A percentile compares a stretch with the other conserved stretches of the same genome.
Evolutionary conservation across 2,329 filamentous ascomycete species (phyloP).

Genomic region (Epichloe elymi): DNA sequence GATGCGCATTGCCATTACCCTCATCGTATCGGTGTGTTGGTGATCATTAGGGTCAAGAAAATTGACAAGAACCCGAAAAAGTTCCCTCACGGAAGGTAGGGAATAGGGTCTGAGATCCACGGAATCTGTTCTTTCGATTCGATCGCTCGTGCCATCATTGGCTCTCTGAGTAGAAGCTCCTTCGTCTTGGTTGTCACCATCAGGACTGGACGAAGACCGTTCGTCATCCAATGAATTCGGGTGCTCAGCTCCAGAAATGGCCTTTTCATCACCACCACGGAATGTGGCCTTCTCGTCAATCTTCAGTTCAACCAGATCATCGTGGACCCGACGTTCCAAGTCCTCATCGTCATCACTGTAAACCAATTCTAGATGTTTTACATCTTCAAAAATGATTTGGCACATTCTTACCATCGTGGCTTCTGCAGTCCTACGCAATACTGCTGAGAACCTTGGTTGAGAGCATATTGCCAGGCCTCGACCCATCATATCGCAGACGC

Average conservation of each 20-base stretch:
- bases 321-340: constrained; percentile 52
- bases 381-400: constrained; percentile 88
- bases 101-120: constrained; percentile 75
- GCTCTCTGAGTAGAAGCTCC: neutral
- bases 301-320: constrained; percentile 62
- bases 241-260: constrained; percentile 2
- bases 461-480: constrained; percentile 95
- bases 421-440: constrained; percentile 81
- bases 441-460: constrained; percentile 78
- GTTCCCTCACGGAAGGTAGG: constrained; percentile 81
- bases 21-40: constrained; percentile 86
- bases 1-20: constrained; percentile 93
- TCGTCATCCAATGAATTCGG: neutral
- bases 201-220: neutral
- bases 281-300: constrained; percentile 49
- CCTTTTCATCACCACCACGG: constrained; percentile 3
- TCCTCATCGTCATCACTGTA: constrained; percentile 52
- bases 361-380: constrained; percentile 76
- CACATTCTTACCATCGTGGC: constrained; percentile 99
- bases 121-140: constrained; percentile 30
- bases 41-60: constrained; percentile 86
- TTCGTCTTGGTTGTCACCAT: constrained; percentile 2
- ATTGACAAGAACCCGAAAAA: constrained; percentile 88
- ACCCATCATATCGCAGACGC: constrained; percentile 99
- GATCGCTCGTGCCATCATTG: constrained; percentile 14